A percentile compares a stretch with the other conserved stretches of the same genome.
These are phyloP conservation scores for Lathyrus sativus DNA, from an alignment of 306 rosid species.

Conservation along the genomic window DNA sequence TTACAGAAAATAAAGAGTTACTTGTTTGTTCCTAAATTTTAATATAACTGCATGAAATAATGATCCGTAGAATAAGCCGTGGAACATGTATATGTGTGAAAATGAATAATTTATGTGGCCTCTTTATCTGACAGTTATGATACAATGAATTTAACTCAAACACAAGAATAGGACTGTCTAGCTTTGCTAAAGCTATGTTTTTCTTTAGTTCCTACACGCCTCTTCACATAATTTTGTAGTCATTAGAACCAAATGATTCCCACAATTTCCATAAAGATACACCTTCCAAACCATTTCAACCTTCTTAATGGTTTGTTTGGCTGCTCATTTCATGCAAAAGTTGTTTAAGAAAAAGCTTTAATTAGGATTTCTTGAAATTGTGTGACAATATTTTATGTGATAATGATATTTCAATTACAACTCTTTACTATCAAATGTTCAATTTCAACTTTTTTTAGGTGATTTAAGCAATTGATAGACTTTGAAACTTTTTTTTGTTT, in stretches of 20 bases:
- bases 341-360: constrained; percentile 5
- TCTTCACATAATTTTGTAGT: constrained; percentile 37
- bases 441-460: too few species aligned
- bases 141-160: constrained; percentile 26
- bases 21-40: background rate
- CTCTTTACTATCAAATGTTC: too few species aligned
- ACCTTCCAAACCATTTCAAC: constrained; percentile 32
- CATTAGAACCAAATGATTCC: constrained; percentile 19
- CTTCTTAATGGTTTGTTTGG: constrained; percentile 28
- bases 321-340: constrained; percentile 30
- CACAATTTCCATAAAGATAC: constrained; percentile 13
- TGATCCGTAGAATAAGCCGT: constrained; percentile 35
- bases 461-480: too few species aligned
- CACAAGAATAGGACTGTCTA: constrained; percentile 13
- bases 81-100: constrained; percentile 8
- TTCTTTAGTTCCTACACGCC: constrained; percentile 26
- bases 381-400: too few species aligned
- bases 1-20: background rate
- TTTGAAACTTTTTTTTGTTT: background rate
- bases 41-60: constrained; percentile 13
- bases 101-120: constrained; percentile 19
- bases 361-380: constrained; percentile 3
- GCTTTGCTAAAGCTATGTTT: constrained; percentile 32
- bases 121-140: constrained; percentile 17
- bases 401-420: too few species aligned